Evolutionary conservation across 208 protist genomes (phyloP), one percentile per base, ranked within the genome.

Genomic region (Trypanosoma theileri): DNA sequence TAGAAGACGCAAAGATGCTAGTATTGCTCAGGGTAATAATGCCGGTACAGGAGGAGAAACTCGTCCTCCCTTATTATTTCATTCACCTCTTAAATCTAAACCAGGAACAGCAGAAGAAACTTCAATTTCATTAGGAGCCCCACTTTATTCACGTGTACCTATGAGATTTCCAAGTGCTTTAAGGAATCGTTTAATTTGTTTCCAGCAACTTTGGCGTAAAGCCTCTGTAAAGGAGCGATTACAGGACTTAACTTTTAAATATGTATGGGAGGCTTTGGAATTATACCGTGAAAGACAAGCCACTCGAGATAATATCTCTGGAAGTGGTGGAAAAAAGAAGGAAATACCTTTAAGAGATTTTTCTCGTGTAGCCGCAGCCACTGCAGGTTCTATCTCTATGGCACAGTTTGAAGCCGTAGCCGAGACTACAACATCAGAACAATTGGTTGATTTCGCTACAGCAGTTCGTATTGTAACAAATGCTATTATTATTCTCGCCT

Each of bases 141-240:
- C 26, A 42, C 16, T 41, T 14, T 61, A 69, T 69, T 48, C 51
- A 35, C 22, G 26, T n/a, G n/a, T 14, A 24, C 44, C 44, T 10
- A 24, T 65, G 13, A n/a, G 16, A 26, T 55, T 65, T 44, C 26
- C 59, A 16, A 13, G 17, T 12, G 16, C 31, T 9, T 22, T 65
- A 45, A 65, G 41, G 26, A 28, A 55, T n/a, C n/a, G 45, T 17
- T 48, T 65, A 19, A 55, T 65, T 12, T 22, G 45, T 31, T 40
- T 88, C 56, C 85, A 91, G 60, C 64, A 71, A 10, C 51, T 80
- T 13, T 91, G 85, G 85, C 79, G 81, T 11, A 68, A 58, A n/a
- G 48, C 69, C 62, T 45, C 74, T 63, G 35, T 71, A 0, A 21
- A 64, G 46, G 62, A 86, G 45, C 61, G 62, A 8, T 73, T 82